Evolutionary conservation across 805 yeast species (phyloP), one percentile per base, ranked within the genome.

Genomic region (Yarrowia yakushimensis): DNA sequence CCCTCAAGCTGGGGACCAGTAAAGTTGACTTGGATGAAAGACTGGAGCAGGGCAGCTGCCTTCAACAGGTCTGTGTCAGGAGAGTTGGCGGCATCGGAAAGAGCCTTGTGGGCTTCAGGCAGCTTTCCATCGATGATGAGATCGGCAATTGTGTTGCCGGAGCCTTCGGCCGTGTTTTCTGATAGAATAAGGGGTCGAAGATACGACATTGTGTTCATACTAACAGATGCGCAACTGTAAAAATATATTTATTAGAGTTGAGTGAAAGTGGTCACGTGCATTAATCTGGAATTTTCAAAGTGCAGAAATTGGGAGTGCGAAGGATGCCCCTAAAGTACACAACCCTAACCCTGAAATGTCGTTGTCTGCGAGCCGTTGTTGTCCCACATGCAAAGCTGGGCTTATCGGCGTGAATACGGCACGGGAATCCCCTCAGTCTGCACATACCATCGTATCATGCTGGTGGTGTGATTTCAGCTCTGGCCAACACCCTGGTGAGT

Each of bases 1-100:
- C 69, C 52, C 4, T 79, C 79, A 2, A 83, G 69, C 25, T 81
- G 79, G 5, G 97, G 97, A 9, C 97, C 97, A 0, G 96, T 89
- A 73, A 80, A 89, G 72, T 92, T 92, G 57, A 81, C 73, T 71
- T 90, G 96, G 15, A 88, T 75, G 70, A 87, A 92, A 1, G 82
- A 70, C 70, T 90, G 91, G 25, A 90, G 74, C 3, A 84, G 74
- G 0, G 87, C 79, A 64, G 89, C 78, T 2, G 89, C 88, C 17
- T 80, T 45, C 15, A 64, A 18, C 11, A 65, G 54, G 22, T 39
- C 42, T 11, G 61, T 55, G 15, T 55, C 61, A n/a, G 46, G 28
- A 7, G 48, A 30, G 13, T 12, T 39, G 30, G 59, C 23, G 43
- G 59, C 59, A 43, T 52, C 25, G n/a, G 42, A 17, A n/a, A 52